phyloP scores from a whole-genome alignment of 2,329 filamentous ascomycete species.

The Colletotrichum tofieldiae region DNA sequence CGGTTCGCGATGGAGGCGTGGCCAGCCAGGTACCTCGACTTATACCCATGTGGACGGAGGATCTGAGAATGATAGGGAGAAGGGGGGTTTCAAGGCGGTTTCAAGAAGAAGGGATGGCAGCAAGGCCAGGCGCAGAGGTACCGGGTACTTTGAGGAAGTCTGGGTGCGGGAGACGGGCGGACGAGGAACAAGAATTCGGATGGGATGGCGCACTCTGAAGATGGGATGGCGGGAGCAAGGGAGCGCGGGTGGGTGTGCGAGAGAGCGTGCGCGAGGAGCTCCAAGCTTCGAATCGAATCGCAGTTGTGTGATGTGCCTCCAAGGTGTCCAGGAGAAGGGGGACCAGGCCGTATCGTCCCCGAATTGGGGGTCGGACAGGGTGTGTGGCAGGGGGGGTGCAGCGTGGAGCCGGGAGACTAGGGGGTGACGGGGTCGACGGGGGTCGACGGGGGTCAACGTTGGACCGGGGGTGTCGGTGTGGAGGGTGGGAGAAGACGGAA shows the following conservation, averaged over 20 bases:
- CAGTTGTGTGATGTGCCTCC: constrained; percentile 33
- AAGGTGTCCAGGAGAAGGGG: constrained; percentile 21
- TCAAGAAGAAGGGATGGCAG: constrained; percentile 36
- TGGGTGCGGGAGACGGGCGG: constrained; percentile 33
- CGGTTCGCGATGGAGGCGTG: constrained; percentile 36
- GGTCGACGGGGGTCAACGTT: constrained; percentile 20
- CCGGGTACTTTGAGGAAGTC: constrained; percentile 36
- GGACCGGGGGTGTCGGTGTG: constrained; percentile 28
- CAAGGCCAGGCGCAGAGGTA: constrained; percentile 29
- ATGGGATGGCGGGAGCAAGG: constrained; percentile 39
- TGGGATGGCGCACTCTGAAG: constrained; percentile 26
- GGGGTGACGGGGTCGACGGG: constrained; percentile 20
- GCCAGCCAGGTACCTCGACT: constrained; percentile 40
- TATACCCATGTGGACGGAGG: constrained; percentile 38
- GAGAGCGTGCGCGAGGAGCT: constrained; percentile 11
- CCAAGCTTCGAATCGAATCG: constrained; percentile 37
- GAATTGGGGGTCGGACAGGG: constrained; percentile 18
- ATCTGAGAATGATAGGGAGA: constrained; percentile 41
- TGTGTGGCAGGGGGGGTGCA: constrained; percentile 30
- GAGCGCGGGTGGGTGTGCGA: constrained; percentile 14
- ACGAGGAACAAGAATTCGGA: constrained; percentile 35
- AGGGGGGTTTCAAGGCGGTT: constrained; percentile 41
- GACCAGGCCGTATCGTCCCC: constrained; percentile 20
- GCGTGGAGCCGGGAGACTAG: constrained; percentile 40
- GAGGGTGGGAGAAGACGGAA: constrained; percentile 42